A percentile compares a stretch with the other conserved stretches of the same genome.
These are phyloP conservation scores for Suhomyces sp. DNA, from an alignment of 805 yeast genomes.

Conservation along the genomic window DNA sequence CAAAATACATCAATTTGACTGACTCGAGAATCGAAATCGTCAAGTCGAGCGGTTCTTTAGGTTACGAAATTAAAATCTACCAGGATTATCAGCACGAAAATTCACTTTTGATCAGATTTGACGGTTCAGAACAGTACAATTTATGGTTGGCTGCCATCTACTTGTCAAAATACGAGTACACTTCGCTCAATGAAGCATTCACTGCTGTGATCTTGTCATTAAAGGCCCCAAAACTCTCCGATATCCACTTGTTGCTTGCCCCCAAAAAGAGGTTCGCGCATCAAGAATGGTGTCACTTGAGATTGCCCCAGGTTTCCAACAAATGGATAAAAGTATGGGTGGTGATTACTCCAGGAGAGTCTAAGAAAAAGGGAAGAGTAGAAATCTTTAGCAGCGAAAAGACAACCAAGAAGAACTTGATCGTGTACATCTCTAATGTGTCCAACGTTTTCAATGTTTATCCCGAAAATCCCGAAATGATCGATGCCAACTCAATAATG, in stretches of 20 bases:
- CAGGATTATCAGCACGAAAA: slow-evolving; percentile 29
- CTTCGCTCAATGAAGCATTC: slow-evolving; percentile 57
- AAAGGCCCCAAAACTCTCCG: slow-evolving; percentile 55
- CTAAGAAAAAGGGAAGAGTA: slow-evolving; percentile 48
- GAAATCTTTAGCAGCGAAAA: slow-evolving; percentile 52
- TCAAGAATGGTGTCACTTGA: slow-evolving; percentile 61
- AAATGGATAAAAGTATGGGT: slow-evolving; percentile 59
- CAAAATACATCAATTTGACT: slow-evolving; percentile 51
- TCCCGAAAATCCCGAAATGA: slow-evolving; percentile 55
- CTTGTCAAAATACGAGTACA: slow-evolving; percentile 55
- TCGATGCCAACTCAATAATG: slow-evolving; percentile 56
- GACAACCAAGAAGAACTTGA: slow-evolving; percentile 47
- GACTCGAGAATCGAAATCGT: slow-evolving; percentile 33
- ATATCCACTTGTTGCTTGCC: slow-evolving; percentile 55
- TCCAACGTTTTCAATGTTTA: slow-evolving; percentile 52
- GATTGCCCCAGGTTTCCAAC: slow-evolving; percentile 55
- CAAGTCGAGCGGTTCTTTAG: slow-evolving; percentile 6
- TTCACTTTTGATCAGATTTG: slow-evolving; percentile 24
- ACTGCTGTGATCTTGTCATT: slow-evolving; percentile 62
- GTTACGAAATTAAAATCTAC: slow-evolving; percentile 21
- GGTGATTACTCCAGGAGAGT: slow-evolving; percentile 46
- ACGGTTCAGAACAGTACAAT: slow-evolving; percentile 18
- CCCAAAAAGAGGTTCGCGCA: slow-evolving; percentile 45
- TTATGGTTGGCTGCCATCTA: slow-evolving; percentile 49
- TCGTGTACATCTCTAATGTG: slow-evolving; percentile 47